phyloP scores from a whole-genome alignment of 441 rosid genomes.

The Erodium texanum region DNA sequence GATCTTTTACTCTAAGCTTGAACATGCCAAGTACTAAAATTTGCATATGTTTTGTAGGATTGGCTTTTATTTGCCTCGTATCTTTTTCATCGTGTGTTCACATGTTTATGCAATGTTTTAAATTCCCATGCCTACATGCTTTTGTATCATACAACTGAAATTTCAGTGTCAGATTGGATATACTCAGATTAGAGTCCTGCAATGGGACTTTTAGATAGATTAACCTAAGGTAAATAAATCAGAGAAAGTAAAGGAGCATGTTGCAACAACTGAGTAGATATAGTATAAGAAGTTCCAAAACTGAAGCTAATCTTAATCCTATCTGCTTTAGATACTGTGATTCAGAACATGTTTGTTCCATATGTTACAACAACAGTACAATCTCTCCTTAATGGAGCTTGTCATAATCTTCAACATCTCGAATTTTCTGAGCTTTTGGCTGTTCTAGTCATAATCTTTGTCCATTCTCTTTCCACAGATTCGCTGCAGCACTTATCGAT shows the following conservation, averaged over 20 bases:
- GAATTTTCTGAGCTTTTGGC: neutral
- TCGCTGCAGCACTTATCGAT: slow-evolving; percentile 64
- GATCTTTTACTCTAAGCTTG: neutral
- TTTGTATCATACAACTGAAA: neutral
- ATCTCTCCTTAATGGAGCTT: neutral
- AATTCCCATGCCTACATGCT: neutral
- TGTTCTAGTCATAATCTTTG: neutral
- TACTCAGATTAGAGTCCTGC: neutral
- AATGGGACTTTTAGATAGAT: no score
- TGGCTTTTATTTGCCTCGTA: neutral
- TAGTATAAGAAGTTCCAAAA: neutral
- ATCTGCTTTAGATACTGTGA: no score
- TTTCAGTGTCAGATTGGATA: neutral
- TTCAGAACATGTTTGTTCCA: no score
- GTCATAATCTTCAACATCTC: neutral
- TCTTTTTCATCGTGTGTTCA: neutral
- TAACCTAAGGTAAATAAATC: neutral
- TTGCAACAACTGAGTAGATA: neutral
- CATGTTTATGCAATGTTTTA: neutral
- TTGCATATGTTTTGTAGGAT: neutral
- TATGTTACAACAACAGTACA: no score
- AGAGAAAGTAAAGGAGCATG: neutral
- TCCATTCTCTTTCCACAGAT: slow-evolving; percentile 29
- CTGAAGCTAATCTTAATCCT: neutral
- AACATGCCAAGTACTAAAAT: no score